Evolutionary conservation across 306 rosid species (phyloP).

Genomic region (Trifolium dubium): DNA sequence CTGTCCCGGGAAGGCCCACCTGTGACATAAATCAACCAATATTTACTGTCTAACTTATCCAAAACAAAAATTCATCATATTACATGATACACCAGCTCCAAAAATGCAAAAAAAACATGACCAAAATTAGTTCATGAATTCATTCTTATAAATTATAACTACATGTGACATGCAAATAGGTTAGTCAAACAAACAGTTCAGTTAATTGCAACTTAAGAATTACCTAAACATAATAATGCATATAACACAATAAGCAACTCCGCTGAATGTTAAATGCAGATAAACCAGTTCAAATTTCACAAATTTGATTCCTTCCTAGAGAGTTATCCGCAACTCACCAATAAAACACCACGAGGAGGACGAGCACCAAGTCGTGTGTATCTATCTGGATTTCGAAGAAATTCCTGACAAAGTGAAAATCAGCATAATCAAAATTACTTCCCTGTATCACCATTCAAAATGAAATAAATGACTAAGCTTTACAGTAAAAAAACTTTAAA

Average conservation of each 20-base stretch:
- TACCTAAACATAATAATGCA: conserved; percentile 16
- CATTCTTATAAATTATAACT: conserved; percentile 1
- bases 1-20: conserved; percentile 99
- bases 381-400: conserved; percentile 90
- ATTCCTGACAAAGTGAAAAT: conserved; percentile 75
- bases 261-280: conserved; percentile 1
- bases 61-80: conserved; percentile 33
- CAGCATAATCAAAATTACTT: conserved; percentile 33
- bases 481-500: conserved; percentile 32
- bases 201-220: conserved; percentile 23
- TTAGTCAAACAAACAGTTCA: conserved; percentile 32
- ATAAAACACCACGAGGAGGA: conserved; percentile 97
- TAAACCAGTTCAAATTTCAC: conserved; percentile 31
- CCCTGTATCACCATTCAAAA: conserved; percentile 31
- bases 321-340: conserved; percentile 62
- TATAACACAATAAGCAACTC: conserved; percentile 8
- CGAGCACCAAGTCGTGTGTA: conserved; percentile 91
- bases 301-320: conserved; percentile 13
- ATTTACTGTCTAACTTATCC: conserved; percentile 37
- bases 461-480: conserved; percentile 9
- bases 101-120: neutral
- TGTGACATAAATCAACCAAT: conserved; percentile 53
- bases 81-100: conserved; percentile 8
- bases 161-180: conserved; percentile 39
- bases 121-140: conserved; percentile 26